These are phyloP conservation scores for Mercurialis annua DNA, from an alignment of 345 rosid genomes.

Conservation along the genomic window DNA sequence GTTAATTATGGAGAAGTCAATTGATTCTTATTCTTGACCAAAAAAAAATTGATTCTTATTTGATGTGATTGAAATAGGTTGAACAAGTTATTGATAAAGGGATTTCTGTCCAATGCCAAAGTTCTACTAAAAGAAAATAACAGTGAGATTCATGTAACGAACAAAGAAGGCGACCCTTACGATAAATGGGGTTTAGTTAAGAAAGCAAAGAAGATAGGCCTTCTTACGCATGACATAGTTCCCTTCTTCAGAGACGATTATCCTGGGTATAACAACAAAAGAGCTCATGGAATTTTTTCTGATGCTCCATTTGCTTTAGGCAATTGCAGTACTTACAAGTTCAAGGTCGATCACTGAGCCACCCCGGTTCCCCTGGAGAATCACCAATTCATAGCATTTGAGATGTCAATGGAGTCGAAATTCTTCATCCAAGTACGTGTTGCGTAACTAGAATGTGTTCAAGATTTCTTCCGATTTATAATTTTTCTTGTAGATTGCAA, in stretches of 20 bases:
- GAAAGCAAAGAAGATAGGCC: constrained; percentile 32
- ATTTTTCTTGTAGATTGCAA: too few relatives aligned
- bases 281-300: constrained; percentile 27
- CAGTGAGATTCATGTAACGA: constrained; percentile 37
- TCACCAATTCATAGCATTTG: too few relatives aligned
- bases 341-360: constrained; percentile 19
- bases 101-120: constrained; percentile 28
- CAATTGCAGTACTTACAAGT: constrained; percentile 31
- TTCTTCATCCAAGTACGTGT: too few relatives aligned
- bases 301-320: constrained; percentile 26
- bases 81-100: constrained; percentile 36
- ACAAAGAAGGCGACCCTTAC: constrained; percentile 36
- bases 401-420: too few relatives aligned
- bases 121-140: constrained; percentile 20
- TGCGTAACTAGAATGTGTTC: too few relatives aligned
- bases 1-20: background rate
- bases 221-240: constrained; percentile 16
- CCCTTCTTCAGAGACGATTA: constrained; percentile 26
- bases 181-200: constrained; percentile 33
- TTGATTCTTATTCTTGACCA: constrained; percentile 16
- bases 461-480: too few relatives aligned
- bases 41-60: constrained; percentile 13
- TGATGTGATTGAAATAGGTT: constrained; percentile 21
- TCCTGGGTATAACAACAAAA: constrained; percentile 33
- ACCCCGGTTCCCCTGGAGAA: too few relatives aligned